phyloP scores from a whole-genome alignment of 176 grass and related monocot species.

The Bromus sterilis region DNA sequence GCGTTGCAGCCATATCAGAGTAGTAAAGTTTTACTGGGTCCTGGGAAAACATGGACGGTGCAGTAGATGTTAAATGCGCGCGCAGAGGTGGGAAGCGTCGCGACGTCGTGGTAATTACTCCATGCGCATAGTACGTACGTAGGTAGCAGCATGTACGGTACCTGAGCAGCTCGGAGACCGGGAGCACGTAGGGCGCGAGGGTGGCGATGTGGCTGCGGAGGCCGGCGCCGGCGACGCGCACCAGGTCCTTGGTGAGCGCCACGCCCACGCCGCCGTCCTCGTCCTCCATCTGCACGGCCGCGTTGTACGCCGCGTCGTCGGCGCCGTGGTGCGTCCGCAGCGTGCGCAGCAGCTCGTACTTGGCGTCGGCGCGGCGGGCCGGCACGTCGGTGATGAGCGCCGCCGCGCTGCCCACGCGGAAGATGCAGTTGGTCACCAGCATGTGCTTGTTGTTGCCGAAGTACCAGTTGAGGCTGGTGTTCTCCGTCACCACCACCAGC shows the following conservation, averaged over 20 bases:
- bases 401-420: conserved; percentile 63
- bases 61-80: not conserved
- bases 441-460: conserved; percentile 85
- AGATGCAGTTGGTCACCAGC: conserved; percentile 96
- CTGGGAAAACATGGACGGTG: not conserved
- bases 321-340: conserved; percentile 81
- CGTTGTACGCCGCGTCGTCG: conserved; percentile 51
- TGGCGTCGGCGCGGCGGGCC: conserved; percentile 26
- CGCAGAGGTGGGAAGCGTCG: not conserved
- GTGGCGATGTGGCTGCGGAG: conserved; percentile 55
- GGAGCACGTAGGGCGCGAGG: conserved; percentile 57
- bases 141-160: not conserved
- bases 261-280: conserved; percentile 66
- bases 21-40: not conserved
- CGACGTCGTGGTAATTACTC: not conserved
- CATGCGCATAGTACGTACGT: not conserved
- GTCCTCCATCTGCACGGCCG: conserved; percentile 74
- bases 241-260: conserved; percentile 72
- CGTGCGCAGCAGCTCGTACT: conserved; percentile 72
- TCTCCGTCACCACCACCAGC: conserved; percentile 80
- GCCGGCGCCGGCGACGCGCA: conserved; percentile 54
- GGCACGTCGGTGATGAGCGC: conserved; percentile 57
- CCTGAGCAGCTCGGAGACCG: conserved; percentile 41
- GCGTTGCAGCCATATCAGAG: not conserved
- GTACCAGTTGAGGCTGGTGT: conserved; percentile 88